Evolutionary conservation across 75 land plant genomes (phyloP).

Genomic region (Pinus taeda): DNA sequence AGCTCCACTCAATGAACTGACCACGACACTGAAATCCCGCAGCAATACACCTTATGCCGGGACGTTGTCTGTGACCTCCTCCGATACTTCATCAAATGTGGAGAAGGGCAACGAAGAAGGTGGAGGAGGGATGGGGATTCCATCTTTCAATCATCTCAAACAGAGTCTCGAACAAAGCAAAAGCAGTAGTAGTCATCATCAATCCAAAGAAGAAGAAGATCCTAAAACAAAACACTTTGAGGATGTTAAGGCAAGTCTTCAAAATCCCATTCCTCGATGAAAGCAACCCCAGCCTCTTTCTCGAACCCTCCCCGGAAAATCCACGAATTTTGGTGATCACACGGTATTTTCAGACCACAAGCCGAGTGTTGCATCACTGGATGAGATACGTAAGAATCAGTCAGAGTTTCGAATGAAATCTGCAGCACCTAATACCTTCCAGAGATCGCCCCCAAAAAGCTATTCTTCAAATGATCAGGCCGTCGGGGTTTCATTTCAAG

Average conservation of each 20-base stretch:
- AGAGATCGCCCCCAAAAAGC: not conserved
- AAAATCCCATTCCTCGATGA: conserved; percentile 12
- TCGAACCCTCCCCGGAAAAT: conserved; percentile 1
- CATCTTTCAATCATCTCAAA: not conserved
- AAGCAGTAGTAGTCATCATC: not conserved
- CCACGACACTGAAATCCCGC: too few relatives aligned
- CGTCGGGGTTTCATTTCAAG: conserved; percentile 34
- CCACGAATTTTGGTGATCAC: conserved; percentile 4
- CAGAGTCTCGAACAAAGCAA: not conserved
- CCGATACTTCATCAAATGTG: not conserved
- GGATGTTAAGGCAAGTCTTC: conserved; percentile 47
- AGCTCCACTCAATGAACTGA: too few relatives aligned
- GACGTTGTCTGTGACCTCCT: not conserved
- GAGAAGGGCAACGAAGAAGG: not conserved
- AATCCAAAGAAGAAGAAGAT: not conserved
- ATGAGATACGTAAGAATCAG: conserved; percentile 49
- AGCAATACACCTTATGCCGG: not conserved
- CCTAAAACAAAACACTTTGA: conserved; percentile 9
- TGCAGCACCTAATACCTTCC: conserved; percentile 11
- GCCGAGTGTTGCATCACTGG: conserved; percentile 20
- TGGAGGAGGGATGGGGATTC: not conserved
- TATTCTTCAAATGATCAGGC: not conserved
- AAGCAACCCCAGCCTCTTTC: conserved; percentile 1
- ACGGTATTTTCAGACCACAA: not conserved
- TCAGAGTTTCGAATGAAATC: conserved; percentile 35